phyloP scores from a whole-genome alignment of 805 yeast species.

The Kazachstania bromeliacearum region DNA sequence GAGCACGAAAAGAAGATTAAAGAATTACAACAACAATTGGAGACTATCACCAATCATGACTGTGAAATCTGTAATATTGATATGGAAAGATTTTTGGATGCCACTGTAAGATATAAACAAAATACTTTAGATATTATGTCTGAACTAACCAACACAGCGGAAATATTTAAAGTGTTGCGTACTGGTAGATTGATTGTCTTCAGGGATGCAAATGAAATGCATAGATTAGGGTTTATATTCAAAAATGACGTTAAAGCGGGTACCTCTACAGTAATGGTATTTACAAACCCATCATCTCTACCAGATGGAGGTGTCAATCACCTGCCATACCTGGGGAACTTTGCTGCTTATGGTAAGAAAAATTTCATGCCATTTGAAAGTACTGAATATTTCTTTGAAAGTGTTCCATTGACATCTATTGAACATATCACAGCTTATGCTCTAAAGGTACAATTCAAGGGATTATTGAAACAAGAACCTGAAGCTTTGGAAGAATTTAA shows the following conservation, averaged over 20 bases:
- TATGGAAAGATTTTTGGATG: constrained; percentile 37
- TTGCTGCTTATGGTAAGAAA: constrained; percentile 18
- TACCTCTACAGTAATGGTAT: constrained; percentile 24
- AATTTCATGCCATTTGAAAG: constrained; percentile 26
- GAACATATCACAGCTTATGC: constrained; percentile 25
- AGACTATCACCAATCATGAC: constrained; percentile 27
- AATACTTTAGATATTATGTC: constrained; percentile 38
- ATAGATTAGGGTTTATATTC: constrained; percentile 42
- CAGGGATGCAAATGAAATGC: constrained; percentile 36
- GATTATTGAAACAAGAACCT: constrained; percentile 21
- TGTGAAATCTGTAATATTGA: constrained; percentile 32
- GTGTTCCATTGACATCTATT: constrained; percentile 20
- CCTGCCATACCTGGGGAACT: constrained; percentile 29
- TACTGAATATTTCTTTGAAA: constrained; percentile 25
- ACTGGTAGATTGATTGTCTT: constrained; percentile 52
- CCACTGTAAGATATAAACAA: constrained; percentile 38
- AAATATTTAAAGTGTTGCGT: constrained; percentile 39
- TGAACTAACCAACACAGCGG: constrained; percentile 39
- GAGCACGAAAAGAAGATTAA: constrained; percentile 67
- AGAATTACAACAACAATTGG: constrained; percentile 40
- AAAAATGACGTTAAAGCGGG: constrained; percentile 27
- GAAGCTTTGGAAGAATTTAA: constrained; percentile 18
- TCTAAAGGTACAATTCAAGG: constrained; percentile 19
- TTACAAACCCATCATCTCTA: constrained; percentile 24
- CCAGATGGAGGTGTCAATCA: constrained; percentile 26